A percentile compares a stretch with the other conserved stretches of the same genome.
phyloP scores from a whole-genome alignment of 2,329 filamentous ascomycete genomes.

The Hypoxylon sp. region DNA sequence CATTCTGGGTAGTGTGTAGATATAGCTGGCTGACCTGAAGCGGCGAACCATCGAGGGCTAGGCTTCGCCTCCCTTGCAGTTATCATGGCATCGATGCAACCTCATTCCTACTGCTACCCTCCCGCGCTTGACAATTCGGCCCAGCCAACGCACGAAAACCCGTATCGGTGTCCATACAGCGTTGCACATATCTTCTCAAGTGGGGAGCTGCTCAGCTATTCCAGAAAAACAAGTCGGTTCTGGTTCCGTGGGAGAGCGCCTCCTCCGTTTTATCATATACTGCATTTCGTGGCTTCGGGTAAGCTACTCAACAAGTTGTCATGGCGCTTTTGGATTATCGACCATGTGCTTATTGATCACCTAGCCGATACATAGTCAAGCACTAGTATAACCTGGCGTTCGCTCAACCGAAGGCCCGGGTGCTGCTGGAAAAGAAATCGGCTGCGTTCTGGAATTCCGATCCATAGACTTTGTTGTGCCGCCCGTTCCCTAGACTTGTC shows the following conservation, averaged over 20 bases:
- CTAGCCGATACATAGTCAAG: no score
- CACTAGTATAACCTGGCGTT: no score
- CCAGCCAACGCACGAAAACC: conserved; percentile 18
- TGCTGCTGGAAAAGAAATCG: conserved; percentile 27
- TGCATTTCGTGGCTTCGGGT: conserved; percentile 23
- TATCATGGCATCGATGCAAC: conserved; percentile 22
- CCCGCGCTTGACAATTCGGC: conserved; percentile 17
- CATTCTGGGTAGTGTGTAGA: conserved; percentile 33
- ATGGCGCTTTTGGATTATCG: no score
- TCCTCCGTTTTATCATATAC: conserved; percentile 22
- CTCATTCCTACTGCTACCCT: conserved; percentile 32
- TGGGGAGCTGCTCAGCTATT: conserved; percentile 18
- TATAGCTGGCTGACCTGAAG: conserved; percentile 23
- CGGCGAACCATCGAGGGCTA: conserved; percentile 23
- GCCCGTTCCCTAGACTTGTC: conserved; percentile 17
- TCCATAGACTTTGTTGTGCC: conserved; percentile 29
- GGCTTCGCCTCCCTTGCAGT: conserved; percentile 23
- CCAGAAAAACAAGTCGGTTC: conserved; percentile 6
- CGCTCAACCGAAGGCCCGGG: conserved; percentile 27
- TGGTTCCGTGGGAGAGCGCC: conserved; percentile 7
- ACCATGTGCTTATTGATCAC: no score
- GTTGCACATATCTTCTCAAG: conserved; percentile 18
- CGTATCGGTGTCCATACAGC: conserved; percentile 25
- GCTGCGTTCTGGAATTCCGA: conserved; percentile 29
- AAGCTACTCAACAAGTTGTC: no score